Evolutionary conservation across 2,329 filamentous ascomycete genomes (phyloP).

Genomic region (Parafenestella ontariensis): DNA sequence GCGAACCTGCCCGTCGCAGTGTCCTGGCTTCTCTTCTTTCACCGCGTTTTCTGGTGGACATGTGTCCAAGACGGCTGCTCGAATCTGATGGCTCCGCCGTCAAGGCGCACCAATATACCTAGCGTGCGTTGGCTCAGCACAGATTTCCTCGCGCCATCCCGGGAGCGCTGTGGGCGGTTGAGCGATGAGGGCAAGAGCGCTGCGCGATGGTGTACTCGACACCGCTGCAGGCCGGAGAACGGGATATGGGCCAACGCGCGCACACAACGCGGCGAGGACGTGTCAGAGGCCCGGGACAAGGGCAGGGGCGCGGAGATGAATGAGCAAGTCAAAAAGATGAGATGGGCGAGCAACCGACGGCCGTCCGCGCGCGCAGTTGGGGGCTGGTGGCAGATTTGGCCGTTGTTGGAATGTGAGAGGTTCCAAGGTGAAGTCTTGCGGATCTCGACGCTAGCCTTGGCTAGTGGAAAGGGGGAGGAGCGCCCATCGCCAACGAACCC

Average conservation of each 20-base stretch:
- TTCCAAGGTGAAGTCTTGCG: constrained; percentile 22
- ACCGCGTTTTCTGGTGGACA: constrained; percentile 58
- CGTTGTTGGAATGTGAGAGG: constrained; percentile 33
- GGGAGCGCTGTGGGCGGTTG: constrained; percentile 21
- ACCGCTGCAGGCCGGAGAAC: constrained; percentile 27
- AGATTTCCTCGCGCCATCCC: constrained; percentile 33
- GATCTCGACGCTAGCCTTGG: constrained; percentile 19
- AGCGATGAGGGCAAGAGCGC: constrained; percentile 12
- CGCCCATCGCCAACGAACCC: constrained; percentile 23
- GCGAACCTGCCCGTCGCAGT: constrained; percentile 34
- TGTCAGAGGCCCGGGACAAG: constrained; percentile 19
- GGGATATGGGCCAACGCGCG: constrained; percentile 35
- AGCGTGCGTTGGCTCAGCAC: constrained; percentile 29
- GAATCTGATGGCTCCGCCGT: constrained; percentile 82
- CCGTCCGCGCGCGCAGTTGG: constrained; percentile 27
- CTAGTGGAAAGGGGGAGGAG: constrained; percentile 21
- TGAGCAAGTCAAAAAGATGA: constrained; percentile 16
- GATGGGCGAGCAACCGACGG: constrained; percentile 17
- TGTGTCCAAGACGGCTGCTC: constrained; percentile 73
- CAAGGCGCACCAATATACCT: constrained; percentile 79
- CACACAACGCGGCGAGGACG: constrained; percentile 34
- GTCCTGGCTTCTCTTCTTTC: constrained; percentile 25
- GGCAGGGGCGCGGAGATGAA: constrained; percentile 5
- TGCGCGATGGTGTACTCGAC: constrained; percentile 24
- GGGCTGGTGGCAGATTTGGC: constrained; percentile 32